These are phyloP conservation scores for Bipolaris gigantea DNA, from an alignment of 2,329 filamentous ascomycete genomes.

Conservation along the genomic window DNA sequence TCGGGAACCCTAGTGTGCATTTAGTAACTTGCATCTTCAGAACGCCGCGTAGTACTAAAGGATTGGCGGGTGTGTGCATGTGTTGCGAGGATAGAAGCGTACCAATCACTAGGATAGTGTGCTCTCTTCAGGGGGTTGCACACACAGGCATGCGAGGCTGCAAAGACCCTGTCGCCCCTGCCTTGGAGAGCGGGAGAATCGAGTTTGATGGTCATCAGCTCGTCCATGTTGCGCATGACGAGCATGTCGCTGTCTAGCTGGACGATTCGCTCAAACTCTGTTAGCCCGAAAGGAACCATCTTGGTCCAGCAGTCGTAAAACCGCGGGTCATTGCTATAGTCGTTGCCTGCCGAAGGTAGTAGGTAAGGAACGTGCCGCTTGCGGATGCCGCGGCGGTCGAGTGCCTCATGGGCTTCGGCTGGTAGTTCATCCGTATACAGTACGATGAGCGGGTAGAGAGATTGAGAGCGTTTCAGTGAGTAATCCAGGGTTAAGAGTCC, in stretches of 20 bases:
- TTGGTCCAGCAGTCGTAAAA: conserved; percentile 93
- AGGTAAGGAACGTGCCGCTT: conserved; percentile 72
- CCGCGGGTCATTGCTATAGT: conserved; percentile 75
- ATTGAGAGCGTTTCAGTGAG: conserved; percentile 71
- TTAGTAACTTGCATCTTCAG: not conserved
- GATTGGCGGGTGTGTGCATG: not conserved
- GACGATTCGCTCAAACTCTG: conserved; percentile 76
- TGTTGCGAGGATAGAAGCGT: conserved; percentile 5
- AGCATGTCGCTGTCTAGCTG: conserved; percentile 90
- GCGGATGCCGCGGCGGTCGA: conserved; percentile 69
- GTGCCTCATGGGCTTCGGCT: conserved; percentile 65
- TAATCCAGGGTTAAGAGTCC: conserved; percentile 80
- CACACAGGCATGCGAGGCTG: conserved; percentile 81
- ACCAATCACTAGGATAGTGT: conserved; percentile 78
- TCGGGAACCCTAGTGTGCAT: conserved; percentile 48
- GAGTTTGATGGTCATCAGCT: conserved; percentile 80
- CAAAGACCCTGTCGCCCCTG: conserved; percentile 70
- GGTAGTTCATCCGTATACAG: conserved; percentile 81
- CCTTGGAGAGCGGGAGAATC: conserved; percentile 59
- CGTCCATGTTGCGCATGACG: conserved; percentile 81
- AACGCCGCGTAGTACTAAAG: not conserved
- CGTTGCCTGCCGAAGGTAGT: conserved; percentile 63
- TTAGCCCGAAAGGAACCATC: conserved; percentile 73
- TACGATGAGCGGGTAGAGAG: conserved; percentile 68
- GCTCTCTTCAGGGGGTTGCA: conserved; percentile 78